Evolutionary conservation across 179 eudicot species (phyloP).

Genomic region (Corrigiola litoralis): DNA sequence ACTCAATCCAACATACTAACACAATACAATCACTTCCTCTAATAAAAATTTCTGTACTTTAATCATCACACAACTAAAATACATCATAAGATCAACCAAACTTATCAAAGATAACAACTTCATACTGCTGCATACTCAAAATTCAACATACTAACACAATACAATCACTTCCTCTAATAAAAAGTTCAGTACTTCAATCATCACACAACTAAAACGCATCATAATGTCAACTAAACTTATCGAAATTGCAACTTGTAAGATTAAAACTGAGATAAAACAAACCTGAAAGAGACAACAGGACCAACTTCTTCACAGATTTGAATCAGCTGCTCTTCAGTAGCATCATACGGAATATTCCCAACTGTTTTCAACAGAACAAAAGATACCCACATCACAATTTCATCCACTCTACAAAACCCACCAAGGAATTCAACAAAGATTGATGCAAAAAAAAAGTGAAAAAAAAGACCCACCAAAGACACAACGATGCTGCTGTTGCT

Average conservation of each 20-base stretch:
- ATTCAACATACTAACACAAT: too few species aligned
- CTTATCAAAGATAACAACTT: too few species aligned
- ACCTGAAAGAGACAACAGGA: constrained; percentile 96
- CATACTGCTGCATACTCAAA: too few species aligned
- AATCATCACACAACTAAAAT: too few species aligned
- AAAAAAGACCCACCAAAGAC: constrained; percentile 53
- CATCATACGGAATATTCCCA: constrained; percentile 99
- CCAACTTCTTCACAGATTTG: constrained; percentile 98
- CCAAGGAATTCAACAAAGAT: neutral
- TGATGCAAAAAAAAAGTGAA: neutral
- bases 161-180: too few species aligned
- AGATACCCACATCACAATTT: constrained; percentile 1
- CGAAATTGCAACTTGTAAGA: neutral
- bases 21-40: too few species aligned
- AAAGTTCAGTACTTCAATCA: too few species aligned
- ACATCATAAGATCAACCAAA: too few species aligned
- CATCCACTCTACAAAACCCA: neutral
- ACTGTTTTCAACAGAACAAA: constrained; percentile 33
- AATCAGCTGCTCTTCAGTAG: constrained; percentile 88
- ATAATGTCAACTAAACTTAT: neutral
- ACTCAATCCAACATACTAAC: too few species aligned
- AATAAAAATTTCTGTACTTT: too few species aligned
- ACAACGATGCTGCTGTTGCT: constrained; percentile 88
- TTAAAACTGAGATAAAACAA: neutral
- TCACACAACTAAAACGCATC: neutral